A percentile compares a stretch with the other conserved stretches of the same genome.
Conservation (phyloP, 257 asterid species). For the Cordia subcordata region DNA sequence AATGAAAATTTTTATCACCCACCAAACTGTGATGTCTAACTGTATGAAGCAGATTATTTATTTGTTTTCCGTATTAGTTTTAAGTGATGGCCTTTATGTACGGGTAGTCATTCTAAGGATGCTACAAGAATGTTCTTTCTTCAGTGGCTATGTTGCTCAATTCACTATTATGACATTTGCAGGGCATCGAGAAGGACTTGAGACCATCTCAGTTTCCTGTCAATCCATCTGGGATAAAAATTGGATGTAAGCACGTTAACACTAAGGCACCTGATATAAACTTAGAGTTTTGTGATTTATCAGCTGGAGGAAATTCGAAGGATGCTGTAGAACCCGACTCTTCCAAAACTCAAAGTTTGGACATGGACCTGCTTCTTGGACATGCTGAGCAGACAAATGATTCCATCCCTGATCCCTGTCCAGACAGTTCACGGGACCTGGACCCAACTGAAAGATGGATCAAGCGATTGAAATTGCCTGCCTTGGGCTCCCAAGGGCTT, state of each 20-base stretch:
- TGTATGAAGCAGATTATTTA: background rate
- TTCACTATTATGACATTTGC: constrained; percentile 4
- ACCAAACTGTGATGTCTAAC: no score
- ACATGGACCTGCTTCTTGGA: constrained; percentile 45
- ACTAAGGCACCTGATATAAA: constrained; percentile 36
- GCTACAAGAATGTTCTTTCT: background rate
- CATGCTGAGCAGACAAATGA: constrained; percentile 40
- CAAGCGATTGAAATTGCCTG: constrained; percentile 58
- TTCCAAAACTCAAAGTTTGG: constrained; percentile 80
- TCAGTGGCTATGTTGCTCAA: background rate
- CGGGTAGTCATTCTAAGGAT: background rate
- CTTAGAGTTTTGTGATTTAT: constrained; percentile 39
- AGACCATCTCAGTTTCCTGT: background rate
- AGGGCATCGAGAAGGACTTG: constrained; percentile 22
- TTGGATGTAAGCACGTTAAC: constrained; percentile 5
- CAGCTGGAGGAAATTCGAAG: constrained; percentile 27
- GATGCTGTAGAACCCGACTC: constrained; percentile 38
- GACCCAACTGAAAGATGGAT: constrained; percentile 64
- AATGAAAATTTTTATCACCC: background rate
- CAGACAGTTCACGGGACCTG: constrained; percentile 13
- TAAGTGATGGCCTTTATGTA: background rate
- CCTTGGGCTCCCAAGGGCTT: constrained; percentile 29
- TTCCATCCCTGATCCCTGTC: constrained; percentile 19
- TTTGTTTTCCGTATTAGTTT: background rate
- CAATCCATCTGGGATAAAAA: constrained; percentile 22